A percentile compares a stretch with the other conserved stretches of the same genome.
Evolutionary conservation across 1,284 basidiomycete species (phyloP).

Genomic region (Fomitiporia mediterranea): DNA sequence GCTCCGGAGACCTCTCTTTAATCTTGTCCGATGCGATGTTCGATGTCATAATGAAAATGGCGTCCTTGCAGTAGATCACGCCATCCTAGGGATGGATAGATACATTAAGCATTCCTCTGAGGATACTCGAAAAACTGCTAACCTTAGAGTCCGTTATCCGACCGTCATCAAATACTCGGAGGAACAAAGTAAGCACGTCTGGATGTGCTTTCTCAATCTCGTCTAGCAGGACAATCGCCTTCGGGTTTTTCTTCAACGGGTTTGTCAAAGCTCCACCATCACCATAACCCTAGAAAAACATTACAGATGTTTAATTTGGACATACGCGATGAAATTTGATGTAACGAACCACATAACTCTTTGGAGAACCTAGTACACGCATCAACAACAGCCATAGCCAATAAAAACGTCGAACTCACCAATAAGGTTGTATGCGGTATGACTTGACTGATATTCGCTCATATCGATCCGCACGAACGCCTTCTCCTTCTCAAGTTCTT

Average conservation of each 20-base stretch:
- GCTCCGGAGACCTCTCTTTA: constrained; percentile 2
- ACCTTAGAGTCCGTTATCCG: constrained; percentile 17
- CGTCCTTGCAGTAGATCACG: constrained; percentile 16
- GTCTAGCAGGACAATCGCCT: constrained; percentile 14
- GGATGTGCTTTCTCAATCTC: constrained; percentile 17
- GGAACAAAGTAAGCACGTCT: constrained; percentile 15
- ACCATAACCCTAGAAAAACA: constrained; percentile 14
- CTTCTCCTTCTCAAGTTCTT: constrained; percentile 8
- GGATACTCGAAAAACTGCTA: background rate
- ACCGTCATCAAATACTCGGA: constrained; percentile 18
- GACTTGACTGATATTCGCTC: constrained; percentile 13
- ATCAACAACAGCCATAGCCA: background rate
- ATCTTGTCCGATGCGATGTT: constrained; percentile 15
- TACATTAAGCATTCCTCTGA: background rate
- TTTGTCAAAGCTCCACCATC: constrained; percentile 11
- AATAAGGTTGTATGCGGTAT: constrained; percentile 13
- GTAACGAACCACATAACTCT: constrained; percentile 16
- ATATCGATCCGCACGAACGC: constrained; percentile 17
- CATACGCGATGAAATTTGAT: background rate
- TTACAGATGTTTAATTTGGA: background rate
- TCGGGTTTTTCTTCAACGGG: constrained; percentile 10
- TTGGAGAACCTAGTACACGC: constrained; percentile 4
- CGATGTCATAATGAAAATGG: constrained; percentile 18
- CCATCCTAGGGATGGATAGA: constrained; percentile 1
- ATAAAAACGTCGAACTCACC: background rate